phyloP scores from a whole-genome alignment of 306 rosid genomes.

The Crotalaria pallida region DNA sequence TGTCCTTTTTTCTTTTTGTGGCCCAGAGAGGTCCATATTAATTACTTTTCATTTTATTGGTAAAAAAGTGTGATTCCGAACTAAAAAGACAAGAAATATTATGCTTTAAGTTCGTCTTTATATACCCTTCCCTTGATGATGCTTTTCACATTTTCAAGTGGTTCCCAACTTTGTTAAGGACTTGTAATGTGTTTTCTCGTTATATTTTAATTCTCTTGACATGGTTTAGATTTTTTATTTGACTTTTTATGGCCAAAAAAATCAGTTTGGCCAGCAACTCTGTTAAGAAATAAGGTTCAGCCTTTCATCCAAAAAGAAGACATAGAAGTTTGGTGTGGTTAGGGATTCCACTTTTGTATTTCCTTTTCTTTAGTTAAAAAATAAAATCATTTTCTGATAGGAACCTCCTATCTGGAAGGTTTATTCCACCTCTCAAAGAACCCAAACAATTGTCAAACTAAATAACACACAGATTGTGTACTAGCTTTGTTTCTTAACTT shows the following conservation, averaged over 20 bases:
- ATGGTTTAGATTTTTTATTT: neutral
- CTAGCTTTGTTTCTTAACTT: neutral
- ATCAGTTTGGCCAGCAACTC: neutral
- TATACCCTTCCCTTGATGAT: too few relatives aligned
- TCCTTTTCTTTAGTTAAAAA: neutral
- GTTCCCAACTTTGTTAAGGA: neutral
- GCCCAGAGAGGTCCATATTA: neutral
- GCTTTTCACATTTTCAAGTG: neutral
- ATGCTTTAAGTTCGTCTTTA: neutral
- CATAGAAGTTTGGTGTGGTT: neutral
- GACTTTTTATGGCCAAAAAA: neutral
- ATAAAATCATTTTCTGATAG: neutral
- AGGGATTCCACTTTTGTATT: neutral
- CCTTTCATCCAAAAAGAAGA: conserved; percentile 7
- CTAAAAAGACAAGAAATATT: neutral
- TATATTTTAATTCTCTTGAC: neutral
- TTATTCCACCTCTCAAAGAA: too few relatives aligned
- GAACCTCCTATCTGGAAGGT: too few relatives aligned
- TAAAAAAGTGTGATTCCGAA: neutral
- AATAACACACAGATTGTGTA: neutral
- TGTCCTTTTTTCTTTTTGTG: neutral
- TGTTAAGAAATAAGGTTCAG: neutral
- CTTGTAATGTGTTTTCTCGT: neutral
- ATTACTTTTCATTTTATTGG: neutral
- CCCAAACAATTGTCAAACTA: neutral